Base-by-base conservation (phyloP, 2,329 filamentous ascomycete species). In the Fusarium buharicum region DNA sequence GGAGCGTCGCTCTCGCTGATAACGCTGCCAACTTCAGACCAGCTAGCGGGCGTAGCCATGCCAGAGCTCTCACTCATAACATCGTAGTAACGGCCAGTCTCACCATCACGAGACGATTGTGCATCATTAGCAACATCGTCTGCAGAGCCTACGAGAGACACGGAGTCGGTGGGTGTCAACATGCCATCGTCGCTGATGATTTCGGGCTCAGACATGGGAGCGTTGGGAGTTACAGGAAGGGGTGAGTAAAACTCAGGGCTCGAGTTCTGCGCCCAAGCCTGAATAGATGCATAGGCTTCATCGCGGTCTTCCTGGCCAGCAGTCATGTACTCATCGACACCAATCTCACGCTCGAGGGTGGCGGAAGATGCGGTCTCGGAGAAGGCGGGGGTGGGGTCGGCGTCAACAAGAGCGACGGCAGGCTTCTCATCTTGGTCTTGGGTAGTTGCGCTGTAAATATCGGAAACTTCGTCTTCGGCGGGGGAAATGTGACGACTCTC, bases 11-110 rank as follows among this genome's bases (percentile, higher is more conserved):
- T 82, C 70, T 86, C 84, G 70, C 85, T 88, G 22, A 87, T 76
- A 12, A 86, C 81, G 61, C 86, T 89, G 56, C 85, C 86, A 13
- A 89, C 81, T 70, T 89, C 86, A 7, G 84, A 86, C 86, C 86
- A 89, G 72, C 83, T 87, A 2, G 81, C 80, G 0, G 86, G 86
- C 1, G 86, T 89, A 50, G 79, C 73, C 68, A 87, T 82, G 27
- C 84, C 84, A 28, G 83, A 84, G 66, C 83, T 84, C 62, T 86
- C 83, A 66, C 85, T 88, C 76, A 87, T 74, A 14, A 87, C 81
- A 58, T 87, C 85, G 49, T 78, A 84, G 38, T 80, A 77, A 2
- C 73, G 71, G 16, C 75, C 76, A 12, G 65, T 76, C 27, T 77
- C 76, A 9, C 71, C 77, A 2, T 73, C 75, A 44, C 74, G 69